Evolutionary conservation across 768 basidiomycete genomes (phyloP).

Genomic region (Fomitopsis pulvina): DNA sequence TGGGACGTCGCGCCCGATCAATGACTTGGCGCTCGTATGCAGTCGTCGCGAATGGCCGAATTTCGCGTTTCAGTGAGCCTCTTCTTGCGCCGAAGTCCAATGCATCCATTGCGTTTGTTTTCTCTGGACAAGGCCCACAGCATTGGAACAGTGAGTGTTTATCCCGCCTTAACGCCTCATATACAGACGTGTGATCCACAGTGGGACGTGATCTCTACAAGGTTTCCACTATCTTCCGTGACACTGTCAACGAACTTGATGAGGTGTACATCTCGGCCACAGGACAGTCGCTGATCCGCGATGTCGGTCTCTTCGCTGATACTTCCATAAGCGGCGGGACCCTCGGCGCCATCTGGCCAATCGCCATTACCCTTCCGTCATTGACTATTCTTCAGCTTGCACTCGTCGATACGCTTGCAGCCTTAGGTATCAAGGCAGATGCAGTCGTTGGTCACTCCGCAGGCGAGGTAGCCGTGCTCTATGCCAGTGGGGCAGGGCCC

Average conservation of each 20-base stretch:
- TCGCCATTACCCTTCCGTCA: slow-evolving; percentile 33
- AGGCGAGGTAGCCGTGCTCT: slow-evolving; percentile 38
- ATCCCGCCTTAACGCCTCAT: neutral
- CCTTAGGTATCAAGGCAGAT: slow-evolving; percentile 31
- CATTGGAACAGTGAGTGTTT: slow-evolving; percentile 30
- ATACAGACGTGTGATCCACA: neutral
- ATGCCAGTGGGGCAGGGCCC: slow-evolving; percentile 36
- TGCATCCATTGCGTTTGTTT: slow-evolving; percentile 30
- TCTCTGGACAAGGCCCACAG: slow-evolving; percentile 36
- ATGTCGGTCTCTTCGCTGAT: slow-evolving; percentile 31
- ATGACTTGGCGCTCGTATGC: slow-evolving; percentile 12
- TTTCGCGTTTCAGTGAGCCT: neutral
- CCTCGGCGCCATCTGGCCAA: slow-evolving; percentile 23
- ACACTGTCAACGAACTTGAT: slow-evolving; percentile 33
- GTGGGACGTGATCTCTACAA: slow-evolving; percentile 34
- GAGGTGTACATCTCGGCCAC: slow-evolving; percentile 22
- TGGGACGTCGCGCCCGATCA: slow-evolving; percentile 9
- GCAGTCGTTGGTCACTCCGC: slow-evolving; percentile 41
- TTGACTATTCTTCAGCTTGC: slow-evolving; percentile 42
- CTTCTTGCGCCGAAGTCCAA: neutral
- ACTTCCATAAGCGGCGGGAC: slow-evolving; percentile 3
- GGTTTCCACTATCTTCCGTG: slow-evolving; percentile 29
- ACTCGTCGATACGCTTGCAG: slow-evolving; percentile 32
- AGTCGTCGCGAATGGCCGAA: slow-evolving; percentile 2
- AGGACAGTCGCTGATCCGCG: slow-evolving; percentile 30